Percentiles rank a stretch among this genome's conserved stretches.
phyloP scores from a whole-genome alignment of 169 alveolate species.

The Ichthyophthirius multifiliis region DNA sequence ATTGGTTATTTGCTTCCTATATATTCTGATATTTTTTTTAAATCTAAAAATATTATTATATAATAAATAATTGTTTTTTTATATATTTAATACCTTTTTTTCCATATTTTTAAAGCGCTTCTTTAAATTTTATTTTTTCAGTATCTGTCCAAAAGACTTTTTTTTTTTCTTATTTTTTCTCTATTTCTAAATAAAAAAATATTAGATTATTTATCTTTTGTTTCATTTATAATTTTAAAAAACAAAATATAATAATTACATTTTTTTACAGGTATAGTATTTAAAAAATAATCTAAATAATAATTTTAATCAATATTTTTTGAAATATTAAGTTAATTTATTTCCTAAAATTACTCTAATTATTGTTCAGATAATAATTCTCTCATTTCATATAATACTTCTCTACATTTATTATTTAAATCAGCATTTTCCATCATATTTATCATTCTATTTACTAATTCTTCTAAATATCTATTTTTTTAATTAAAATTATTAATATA shows the following conservation, averaged over 20 bases:
- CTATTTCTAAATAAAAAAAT: neutral
- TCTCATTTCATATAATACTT: neutral
- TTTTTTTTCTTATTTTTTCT: neutral
- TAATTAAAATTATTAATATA: neutral
- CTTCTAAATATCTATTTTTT: neutral
- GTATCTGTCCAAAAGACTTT: conserved; percentile 3
- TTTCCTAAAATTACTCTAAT: neutral
- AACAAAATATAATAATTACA: neutral
- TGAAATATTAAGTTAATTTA: neutral
- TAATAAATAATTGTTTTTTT: neutral
- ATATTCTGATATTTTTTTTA: neutral
- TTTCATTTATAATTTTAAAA: neutral
- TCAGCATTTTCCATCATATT: conserved; percentile 11
- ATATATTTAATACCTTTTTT: neutral
- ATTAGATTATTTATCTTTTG: neutral
- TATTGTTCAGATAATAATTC: neutral
- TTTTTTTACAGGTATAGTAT: neutral
- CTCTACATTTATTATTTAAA: neutral
- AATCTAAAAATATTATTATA: neutral
- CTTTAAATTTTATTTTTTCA: neutral
- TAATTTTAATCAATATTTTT: neutral
- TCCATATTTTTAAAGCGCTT: conserved; percentile 6
- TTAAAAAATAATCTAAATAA: neutral
- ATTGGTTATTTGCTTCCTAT: neutral
- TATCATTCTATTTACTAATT: neutral